Base-by-base conservation (phyloP, 139 green algal species). In the Ettlia oleoabundans region DNA sequence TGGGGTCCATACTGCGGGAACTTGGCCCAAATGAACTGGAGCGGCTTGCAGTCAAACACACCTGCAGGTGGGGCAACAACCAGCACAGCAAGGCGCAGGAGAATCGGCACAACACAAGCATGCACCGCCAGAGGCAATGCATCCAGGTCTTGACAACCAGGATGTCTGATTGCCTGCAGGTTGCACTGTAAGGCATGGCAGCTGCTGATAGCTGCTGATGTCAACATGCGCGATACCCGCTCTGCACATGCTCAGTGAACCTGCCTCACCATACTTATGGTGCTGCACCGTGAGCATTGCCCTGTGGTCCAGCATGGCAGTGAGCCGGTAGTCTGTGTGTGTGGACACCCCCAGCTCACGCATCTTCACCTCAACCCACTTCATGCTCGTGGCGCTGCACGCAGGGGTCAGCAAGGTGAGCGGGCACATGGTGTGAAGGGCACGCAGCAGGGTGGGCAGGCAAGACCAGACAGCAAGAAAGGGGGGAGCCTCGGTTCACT, bases 1-100 rank as follows among this genome's bases (percentile, higher is more conserved):
- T 86, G 58, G 4, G 62, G 62, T 10, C 52, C 88, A 82, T 95
- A 96, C 13, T 89, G 53, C 4, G 89, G 88, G 71, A 93, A 81
- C 28, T 94, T 92, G 4, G 53, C 80, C 94, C 94, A 98, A 6
- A 98, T 84, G 47, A 97, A 92, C 4, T 81, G 85, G 62, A 99
- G 88, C 2, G 96, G 96, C 87, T 99, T 99, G 94, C 96, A 98
- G 84, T 99, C 94, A 89, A 98, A 97, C 52, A 98, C 84, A 22
- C 93, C 92, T 88, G 84, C 75, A 73, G 63, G 63, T n/a, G n/a
- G n/a, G n/a, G n/a, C n/a, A n/a, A 4, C 53, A 26, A 22, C 53
- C 53, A 64, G 53, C 53, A 32, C 53, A 4, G 53, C n/a, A 3
- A 64, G n/a, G 8, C 53, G 7, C 53, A 26, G 24, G 8, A n/a